Percentiles rank a stretch among this genome's conserved stretches.
Evolutionary conservation across 208 protist species (phyloP).

Genomic region (Herpetomonas samuelpessoai): DNA sequence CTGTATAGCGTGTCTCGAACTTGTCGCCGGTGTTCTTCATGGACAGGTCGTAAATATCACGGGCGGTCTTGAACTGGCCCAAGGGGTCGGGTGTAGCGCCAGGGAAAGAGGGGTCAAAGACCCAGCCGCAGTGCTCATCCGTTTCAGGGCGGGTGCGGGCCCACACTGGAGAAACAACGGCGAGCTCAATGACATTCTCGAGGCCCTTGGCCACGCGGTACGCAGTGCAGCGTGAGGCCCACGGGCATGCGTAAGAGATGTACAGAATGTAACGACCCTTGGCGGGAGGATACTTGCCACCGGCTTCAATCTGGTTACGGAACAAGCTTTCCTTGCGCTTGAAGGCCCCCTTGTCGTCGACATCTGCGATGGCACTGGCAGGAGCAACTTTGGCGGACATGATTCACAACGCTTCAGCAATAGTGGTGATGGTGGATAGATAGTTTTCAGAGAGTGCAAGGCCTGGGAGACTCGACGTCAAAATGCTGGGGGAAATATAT

Average conservation of each 20-base stretch:
- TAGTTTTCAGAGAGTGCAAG: no score
- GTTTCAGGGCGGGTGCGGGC: constrained; percentile 33
- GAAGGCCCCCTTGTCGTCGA: constrained; percentile 51
- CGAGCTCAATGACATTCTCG: constrained; percentile 49
- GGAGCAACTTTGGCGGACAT: constrained; percentile 3
- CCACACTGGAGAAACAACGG: constrained; percentile 51
- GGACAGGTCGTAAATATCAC: constrained; percentile 70
- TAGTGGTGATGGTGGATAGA: no score
- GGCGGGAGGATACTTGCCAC: constrained; percentile 37
- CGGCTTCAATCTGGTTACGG: constrained; percentile 38
- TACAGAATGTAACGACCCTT: constrained; percentile 86
- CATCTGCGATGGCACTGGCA: constrained; percentile 29
- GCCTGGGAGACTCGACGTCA: no score
- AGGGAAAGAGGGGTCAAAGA: constrained; percentile 39
- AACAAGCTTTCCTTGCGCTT: constrained; percentile 53
- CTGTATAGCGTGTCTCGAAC: constrained; percentile 64
- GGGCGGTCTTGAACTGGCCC: constrained; percentile 22
- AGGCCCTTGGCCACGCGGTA: constrained; percentile 55
- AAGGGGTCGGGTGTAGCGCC: constrained; percentile 42
- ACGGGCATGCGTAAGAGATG: constrained; percentile 87
- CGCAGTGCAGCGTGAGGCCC: constrained; percentile 59
- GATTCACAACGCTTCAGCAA: no score
- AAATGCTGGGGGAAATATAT: no score
- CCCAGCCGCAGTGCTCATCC: constrained; percentile 54
- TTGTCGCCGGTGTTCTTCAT: constrained; percentile 35